Conservation (phyloP, 305 asterid genomes). For the Andrographis paniculata region DNA sequence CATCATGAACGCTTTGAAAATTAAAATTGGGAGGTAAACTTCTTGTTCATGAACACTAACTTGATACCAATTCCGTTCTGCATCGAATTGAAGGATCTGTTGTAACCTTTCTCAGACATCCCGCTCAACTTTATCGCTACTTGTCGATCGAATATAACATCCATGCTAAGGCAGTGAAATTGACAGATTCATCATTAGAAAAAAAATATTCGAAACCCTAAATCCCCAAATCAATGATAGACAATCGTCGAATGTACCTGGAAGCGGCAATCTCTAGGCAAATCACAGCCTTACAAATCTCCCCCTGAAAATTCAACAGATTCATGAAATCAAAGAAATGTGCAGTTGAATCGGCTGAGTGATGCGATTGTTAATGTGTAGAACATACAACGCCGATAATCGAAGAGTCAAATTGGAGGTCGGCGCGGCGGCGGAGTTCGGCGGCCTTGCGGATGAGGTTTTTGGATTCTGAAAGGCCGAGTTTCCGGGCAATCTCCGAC, state of each 20-base stretch:
- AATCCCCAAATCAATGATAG: background rate
- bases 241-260: slow-evolving; percentile 42
- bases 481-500: slow-evolving; percentile 60
- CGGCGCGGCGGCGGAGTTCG: slow-evolving; percentile 92
- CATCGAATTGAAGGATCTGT: slow-evolving; percentile 81
- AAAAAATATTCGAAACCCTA: slow-evolving; percentile 1
- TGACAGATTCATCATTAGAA: slow-evolving; percentile 9
- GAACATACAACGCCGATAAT: slow-evolving; percentile 66
- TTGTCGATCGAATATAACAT: slow-evolving; percentile 64
- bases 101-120: slow-evolving; percentile 80
- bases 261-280: slow-evolving; percentile 86
- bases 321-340: background rate
- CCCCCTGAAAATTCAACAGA: slow-evolving; percentile 47
- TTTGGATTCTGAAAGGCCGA: slow-evolving; percentile 59
- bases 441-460: slow-evolving; percentile 70
- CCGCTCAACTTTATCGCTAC: slow-evolving; percentile 73
- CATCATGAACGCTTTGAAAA: slow-evolving; percentile 8
- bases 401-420: slow-evolving; percentile 80
- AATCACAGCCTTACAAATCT: slow-evolving; percentile 85
- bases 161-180: slow-evolving; percentile 48
- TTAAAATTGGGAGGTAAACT: background rate
- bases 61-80: slow-evolving; percentile 86
- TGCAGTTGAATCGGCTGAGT: too few species aligned
- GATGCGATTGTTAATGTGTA: background rate
- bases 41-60: slow-evolving; percentile 32